These are phyloP conservation scores for Pythium coloratum DNA, from an alignment of 352 stramenopile genomes.

Conservation along the genomic window DNA sequence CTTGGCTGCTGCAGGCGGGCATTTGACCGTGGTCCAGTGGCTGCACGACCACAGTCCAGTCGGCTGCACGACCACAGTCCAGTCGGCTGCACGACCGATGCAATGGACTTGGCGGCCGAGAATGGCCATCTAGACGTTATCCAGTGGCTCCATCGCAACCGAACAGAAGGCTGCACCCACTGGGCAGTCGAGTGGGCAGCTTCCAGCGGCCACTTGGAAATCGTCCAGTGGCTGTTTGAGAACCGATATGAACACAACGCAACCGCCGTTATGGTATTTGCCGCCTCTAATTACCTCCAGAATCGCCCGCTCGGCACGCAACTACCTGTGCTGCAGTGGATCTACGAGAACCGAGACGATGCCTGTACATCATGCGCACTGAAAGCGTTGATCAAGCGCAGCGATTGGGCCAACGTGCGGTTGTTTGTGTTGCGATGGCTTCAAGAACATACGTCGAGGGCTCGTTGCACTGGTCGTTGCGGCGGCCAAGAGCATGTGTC, in stretches of 20 bases:
- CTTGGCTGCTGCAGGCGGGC: neutral
- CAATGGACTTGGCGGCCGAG: neutral
- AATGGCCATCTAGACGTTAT: constrained; percentile 14
- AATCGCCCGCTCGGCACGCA: no score
- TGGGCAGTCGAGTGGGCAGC: neutral
- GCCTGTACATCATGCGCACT: neutral
- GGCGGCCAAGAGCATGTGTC: no score
- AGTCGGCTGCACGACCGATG: no score
- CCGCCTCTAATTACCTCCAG: no score
- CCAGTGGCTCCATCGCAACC: constrained; percentile 6
- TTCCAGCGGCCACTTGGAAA: neutral
- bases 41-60: constrained; percentile 37
- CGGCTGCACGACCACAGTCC: constrained; percentile 30
- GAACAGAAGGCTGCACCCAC: neutral
- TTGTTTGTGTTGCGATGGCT: no score
- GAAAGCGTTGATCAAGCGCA: neutral
- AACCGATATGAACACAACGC: neutral
- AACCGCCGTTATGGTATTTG: neutral
- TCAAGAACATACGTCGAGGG: no score
- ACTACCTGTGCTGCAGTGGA: neutral
- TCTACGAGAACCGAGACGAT: neutral
- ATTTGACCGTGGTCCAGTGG: neutral
- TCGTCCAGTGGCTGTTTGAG: constrained; percentile 5
- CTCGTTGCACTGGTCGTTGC: no score
- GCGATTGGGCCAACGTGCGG: no score